phyloP scores from a whole-genome alignment of 345 rosid genomes.

The Citrus medica region DNA sequence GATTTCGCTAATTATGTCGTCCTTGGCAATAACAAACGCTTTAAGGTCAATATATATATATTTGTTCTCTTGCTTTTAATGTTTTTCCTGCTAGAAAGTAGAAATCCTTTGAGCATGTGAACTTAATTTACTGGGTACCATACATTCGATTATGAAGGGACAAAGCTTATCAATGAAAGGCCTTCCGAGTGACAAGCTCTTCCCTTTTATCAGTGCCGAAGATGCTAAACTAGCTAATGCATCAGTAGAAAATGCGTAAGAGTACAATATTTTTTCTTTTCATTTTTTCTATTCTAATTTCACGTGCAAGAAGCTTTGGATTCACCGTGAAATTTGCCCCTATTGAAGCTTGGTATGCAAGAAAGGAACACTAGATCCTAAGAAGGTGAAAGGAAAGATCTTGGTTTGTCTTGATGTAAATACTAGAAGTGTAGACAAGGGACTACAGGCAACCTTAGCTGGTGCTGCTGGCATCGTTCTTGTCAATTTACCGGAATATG shows the following conservation, averaged over 20 bases:
- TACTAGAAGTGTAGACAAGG: conserved; percentile 52
- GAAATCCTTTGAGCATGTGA: not conserved
- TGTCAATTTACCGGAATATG: conserved; percentile 33
- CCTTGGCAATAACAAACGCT: conserved; percentile 52
- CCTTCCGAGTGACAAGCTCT: conserved; percentile 42
- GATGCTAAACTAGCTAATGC: conserved; percentile 52
- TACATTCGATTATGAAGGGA: conserved; percentile 43
- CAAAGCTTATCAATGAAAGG: conserved; percentile 57
- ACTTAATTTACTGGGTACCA: not conserved
- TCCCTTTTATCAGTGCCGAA: conserved; percentile 53
- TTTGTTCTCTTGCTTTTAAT: conserved; percentile 12
- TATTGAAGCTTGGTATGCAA: conserved; percentile 48
- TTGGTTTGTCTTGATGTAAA: conserved; percentile 64
- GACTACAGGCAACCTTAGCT: conserved; percentile 48
- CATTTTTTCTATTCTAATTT: not conserved
- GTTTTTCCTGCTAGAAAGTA: not conserved
- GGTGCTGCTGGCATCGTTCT: conserved; percentile 86
- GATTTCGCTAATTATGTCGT: conserved; percentile 65
- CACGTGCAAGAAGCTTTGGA: not conserved
- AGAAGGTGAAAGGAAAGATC: conserved; percentile 64
- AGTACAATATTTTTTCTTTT: not conserved
- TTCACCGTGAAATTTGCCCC: not conserved
- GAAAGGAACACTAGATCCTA: conserved; percentile 56
- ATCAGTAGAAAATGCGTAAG: conserved; percentile 58
- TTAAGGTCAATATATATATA: conserved; percentile 35